A percentile compares a stretch with the other conserved stretches of the same genome.
Conservation (phyloP, 2,329 filamentous ascomycete genomes). For the Paecilomyces sp. region DNA sequence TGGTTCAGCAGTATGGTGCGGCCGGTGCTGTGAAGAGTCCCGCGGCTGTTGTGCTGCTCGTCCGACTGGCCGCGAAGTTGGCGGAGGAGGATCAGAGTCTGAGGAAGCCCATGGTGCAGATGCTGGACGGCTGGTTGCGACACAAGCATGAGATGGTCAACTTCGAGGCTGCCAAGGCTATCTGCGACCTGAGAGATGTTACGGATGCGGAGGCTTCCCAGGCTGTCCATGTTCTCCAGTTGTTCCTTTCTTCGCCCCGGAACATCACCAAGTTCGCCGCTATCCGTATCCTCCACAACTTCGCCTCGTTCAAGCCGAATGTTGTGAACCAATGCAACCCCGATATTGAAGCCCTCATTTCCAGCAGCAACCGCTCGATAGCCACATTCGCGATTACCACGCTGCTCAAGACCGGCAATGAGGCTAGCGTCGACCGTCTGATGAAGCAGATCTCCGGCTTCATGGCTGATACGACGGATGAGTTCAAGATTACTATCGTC, state of each 20-base stretch:
- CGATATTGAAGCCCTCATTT: slow-evolving; percentile 94
- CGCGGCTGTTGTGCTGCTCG: slow-evolving; percentile 84
- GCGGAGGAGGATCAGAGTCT: slow-evolving; percentile 87
- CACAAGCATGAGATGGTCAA: slow-evolving; percentile 99
- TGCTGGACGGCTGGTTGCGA: slow-evolving; percentile 91
- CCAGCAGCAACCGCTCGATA: slow-evolving; percentile 93
- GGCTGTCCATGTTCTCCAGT: slow-evolving; percentile 88
- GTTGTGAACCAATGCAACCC: slow-evolving; percentile 91
- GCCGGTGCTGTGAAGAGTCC: slow-evolving; percentile 92
- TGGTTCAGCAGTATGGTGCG: slow-evolving; percentile 98
- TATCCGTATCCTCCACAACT: slow-evolving; percentile 91
- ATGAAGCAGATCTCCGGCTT: slow-evolving; percentile 99
- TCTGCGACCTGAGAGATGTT: slow-evolving; percentile 89
- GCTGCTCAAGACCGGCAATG: slow-evolving; percentile 94
- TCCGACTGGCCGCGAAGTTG: slow-evolving; percentile 84
- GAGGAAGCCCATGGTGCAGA: slow-evolving; percentile 91
- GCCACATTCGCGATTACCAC: slow-evolving; percentile 98
- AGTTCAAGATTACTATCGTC: slow-evolving; percentile 99
- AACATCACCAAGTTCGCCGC: slow-evolving; percentile 97
- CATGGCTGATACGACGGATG: slow-evolving; percentile 98
- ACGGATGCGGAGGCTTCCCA: slow-evolving; percentile 86
- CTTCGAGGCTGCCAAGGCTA: slow-evolving; percentile 97
- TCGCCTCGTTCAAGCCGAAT: slow-evolving; percentile 91
- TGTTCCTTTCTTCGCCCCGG: slow-evolving; percentile 92
- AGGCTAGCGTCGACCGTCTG: slow-evolving; percentile 89